These are phyloP conservation scores for Daucus carota DNA, from an alignment of 129 eudicot species.

Conservation along the genomic window DNA sequence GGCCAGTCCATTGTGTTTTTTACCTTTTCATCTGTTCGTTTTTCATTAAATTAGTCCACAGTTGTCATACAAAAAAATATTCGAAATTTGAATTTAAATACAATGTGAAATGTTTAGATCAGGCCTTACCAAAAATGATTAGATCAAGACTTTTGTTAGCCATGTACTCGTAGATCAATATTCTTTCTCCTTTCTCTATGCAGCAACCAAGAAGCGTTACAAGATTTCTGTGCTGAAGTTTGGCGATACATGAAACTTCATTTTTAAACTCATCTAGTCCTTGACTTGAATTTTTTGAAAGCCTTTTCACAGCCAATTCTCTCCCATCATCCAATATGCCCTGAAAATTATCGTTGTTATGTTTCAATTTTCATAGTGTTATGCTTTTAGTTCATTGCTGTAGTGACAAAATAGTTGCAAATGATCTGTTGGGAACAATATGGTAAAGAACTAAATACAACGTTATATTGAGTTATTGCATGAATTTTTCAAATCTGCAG, in stretches of 20 bases:
- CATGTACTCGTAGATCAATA: not conserved
- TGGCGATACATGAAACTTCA: not conserved
- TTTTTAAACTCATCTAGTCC: not conserved
- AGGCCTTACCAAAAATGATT: not conserved
- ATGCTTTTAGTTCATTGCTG: not conserved
- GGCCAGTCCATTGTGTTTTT: not conserved
- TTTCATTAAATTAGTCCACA: not conserved
- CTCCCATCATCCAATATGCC: not conserved
- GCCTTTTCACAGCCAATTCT: constrained; percentile 5
- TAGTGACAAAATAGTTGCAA: not conserved
- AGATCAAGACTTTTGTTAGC: too few species aligned
- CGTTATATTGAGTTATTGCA: not conserved
- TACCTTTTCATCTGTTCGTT: not conserved
- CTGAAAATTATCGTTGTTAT: not conserved
- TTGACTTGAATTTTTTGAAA: not conserved
- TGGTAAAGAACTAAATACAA: not conserved
- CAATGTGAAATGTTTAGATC: not conserved
- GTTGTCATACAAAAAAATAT: too few species aligned
- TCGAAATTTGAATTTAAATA: not conserved
- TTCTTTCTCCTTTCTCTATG: not conserved
- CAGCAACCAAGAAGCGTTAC: not conserved
- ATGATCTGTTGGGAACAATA: not conserved
- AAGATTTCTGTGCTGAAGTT: not conserved
- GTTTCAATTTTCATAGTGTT: not conserved
- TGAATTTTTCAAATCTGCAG: not conserved